phyloP scores from a whole-genome alignment of 176 grass and related monocot genomes.

The Carex cristatella region DNA sequence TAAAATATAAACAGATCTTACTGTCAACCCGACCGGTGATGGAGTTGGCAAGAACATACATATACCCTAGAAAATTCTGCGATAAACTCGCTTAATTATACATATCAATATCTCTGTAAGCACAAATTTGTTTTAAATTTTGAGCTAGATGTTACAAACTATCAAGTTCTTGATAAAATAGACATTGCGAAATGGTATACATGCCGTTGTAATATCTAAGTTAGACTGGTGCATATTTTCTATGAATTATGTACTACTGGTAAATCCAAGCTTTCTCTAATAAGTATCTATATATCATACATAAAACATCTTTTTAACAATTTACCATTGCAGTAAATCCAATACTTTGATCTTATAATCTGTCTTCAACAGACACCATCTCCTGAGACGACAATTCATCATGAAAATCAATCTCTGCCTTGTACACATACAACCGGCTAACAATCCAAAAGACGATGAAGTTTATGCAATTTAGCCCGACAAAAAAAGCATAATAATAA shows the following conservation, averaged over 20 bases:
- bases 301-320: not conserved
- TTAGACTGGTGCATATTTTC: not conserved
- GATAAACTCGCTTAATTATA: too few species aligned
- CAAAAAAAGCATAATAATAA: constrained; percentile 83
- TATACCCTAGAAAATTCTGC: not conserved
- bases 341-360: not conserved
- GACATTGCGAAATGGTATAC: not conserved
- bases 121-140: not conserved
- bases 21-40: too few species aligned
- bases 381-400: constrained; percentile 8
- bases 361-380: constrained; percentile 14
- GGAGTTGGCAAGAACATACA: too few species aligned
- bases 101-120: not conserved
- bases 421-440: constrained; percentile 72
- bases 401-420: constrained; percentile 28
- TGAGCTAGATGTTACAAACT: not conserved
- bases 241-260: not conserved
- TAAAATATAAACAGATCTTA: too few species aligned
- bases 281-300: not conserved
- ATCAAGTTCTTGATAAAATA: not conserved
- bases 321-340: not conserved
- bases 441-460: constrained; percentile 56
- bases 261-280: not conserved
- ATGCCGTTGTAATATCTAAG: not conserved
- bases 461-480: constrained; percentile 57